Conservation (phyloP, 148 eudicot genomes). For the Dianthus caryophyllus region DNA sequence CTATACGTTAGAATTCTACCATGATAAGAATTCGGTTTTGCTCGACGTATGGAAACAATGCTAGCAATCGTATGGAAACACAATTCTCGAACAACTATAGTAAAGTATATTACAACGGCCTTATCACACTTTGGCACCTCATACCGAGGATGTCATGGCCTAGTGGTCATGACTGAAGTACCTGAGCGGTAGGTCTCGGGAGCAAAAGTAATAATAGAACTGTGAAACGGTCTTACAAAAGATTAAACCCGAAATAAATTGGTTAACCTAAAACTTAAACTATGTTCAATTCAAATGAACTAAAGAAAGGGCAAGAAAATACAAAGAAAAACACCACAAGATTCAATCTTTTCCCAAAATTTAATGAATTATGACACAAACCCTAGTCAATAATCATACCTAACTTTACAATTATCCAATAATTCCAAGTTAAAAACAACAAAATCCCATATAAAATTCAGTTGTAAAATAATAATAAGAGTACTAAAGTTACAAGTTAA, state of each 20-base stretch:
- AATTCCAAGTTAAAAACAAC: not conserved
- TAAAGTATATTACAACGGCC: too few relatives aligned
- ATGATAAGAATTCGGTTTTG: not conserved
- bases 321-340: not conserved
- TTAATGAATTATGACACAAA: not conserved
- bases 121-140: too few relatives aligned
- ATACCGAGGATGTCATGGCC: too few relatives aligned
- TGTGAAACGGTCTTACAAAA: too few relatives aligned
- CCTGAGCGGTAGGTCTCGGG: too few relatives aligned
- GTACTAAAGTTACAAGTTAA: constrained; percentile 4
- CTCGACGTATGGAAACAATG: too few relatives aligned
- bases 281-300: not conserved
- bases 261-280: not conserved
- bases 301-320: not conserved
- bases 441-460: not conserved
- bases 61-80: too few relatives aligned
- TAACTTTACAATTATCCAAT: constrained; percentile 4
- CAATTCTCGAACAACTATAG: too few relatives aligned
- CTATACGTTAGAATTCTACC: not conserved
- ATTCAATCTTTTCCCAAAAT: not conserved
- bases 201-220: too few relatives aligned
- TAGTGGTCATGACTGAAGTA: too few relatives aligned
- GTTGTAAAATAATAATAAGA: too few relatives aligned
- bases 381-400: constrained; percentile 6
- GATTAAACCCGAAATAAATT: not conserved